Conservation (phyloP, 2,329 filamentous ascomycete genomes). For the Macroventuria anomochaeta region DNA sequence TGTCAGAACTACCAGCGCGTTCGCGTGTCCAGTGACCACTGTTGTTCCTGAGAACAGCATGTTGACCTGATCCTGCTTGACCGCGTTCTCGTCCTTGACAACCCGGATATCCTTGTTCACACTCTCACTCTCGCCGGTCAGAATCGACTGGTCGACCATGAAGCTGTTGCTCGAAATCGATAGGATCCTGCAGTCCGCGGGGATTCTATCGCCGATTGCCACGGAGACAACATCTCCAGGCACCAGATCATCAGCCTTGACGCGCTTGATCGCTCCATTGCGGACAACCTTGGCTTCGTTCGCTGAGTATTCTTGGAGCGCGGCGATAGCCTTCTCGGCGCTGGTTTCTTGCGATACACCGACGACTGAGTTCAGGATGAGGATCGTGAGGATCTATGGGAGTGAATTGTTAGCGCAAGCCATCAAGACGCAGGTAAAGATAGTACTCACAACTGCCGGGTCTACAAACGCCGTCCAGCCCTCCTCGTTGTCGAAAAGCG, state of each 20-base stretch:
- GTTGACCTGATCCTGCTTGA: slow-evolving; percentile 97
- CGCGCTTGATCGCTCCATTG: slow-evolving; percentile 76
- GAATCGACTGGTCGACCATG: slow-evolving; percentile 91
- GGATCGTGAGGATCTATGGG: slow-evolving; percentile 88
- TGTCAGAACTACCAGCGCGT: slow-evolving; percentile 87
- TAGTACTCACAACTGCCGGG: slow-evolving; percentile 79
- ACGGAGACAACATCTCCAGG: slow-evolving; percentile 92
- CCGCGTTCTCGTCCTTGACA: slow-evolving; percentile 79
- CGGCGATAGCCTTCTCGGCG: slow-evolving; percentile 97
- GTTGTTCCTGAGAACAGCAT: slow-evolving; percentile 99
- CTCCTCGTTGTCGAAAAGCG: slow-evolving; percentile 89
- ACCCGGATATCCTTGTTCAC: slow-evolving; percentile 79
- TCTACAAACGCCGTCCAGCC: slow-evolving; percentile 98
- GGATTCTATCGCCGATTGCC: slow-evolving; percentile 88
- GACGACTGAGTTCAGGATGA: slow-evolving; percentile 95
- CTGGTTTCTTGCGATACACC: slow-evolving; percentile 98
- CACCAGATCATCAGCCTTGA: slow-evolving; percentile 97
- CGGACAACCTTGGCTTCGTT: slow-evolving; percentile 95
- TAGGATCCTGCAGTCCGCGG: slow-evolving; percentile 90
- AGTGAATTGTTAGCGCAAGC: slow-evolving; percentile 21
- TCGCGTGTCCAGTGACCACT: slow-evolving; percentile 91
- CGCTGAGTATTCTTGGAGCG: slow-evolving; percentile 97
- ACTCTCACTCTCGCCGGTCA: slow-evolving; percentile 97
- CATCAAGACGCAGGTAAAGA: background rate
- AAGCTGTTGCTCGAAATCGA: slow-evolving; percentile 97